These are phyloP conservation scores for Neoscytalidium dimidiatum DNA, from an alignment of 2,329 filamentous ascomycete species.

Conservation along the genomic window DNA sequence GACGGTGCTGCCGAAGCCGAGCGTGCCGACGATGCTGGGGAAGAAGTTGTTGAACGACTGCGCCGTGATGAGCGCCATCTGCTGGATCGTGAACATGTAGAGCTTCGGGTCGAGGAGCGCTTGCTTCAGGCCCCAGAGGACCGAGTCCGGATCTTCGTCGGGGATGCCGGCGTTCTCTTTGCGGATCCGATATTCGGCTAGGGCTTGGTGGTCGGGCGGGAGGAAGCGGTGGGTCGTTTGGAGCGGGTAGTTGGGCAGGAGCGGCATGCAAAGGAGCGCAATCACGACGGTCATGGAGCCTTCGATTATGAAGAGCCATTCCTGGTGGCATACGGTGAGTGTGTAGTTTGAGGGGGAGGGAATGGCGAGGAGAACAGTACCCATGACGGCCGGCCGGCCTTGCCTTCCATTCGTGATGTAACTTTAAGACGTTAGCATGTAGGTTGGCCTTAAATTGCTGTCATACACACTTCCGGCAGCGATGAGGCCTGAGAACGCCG, in stretches of 20 bases:
- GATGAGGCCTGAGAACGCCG: slow-evolving; percentile 56
- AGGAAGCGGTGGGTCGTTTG: background rate
- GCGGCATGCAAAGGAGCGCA: slow-evolving; percentile 34
- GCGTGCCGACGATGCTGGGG: slow-evolving; percentile 37
- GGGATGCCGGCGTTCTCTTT: slow-evolving; percentile 5
- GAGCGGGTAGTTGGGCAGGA: slow-evolving; percentile 37
- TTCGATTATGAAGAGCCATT: slow-evolving; percentile 38
- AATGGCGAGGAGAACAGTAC: background rate
- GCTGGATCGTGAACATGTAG: background rate
- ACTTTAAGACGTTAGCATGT: background rate
- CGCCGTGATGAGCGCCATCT: slow-evolving; percentile 25
- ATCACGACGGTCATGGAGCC: slow-evolving; percentile 38
- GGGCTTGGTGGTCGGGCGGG: background rate
- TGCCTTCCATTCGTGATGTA: slow-evolving; percentile 18
- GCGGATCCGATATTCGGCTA: slow-evolving; percentile 9
- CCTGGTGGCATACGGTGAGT: slow-evolving; percentile 24
- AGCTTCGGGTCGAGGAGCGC: background rate
- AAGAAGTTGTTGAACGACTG: slow-evolving; percentile 34
- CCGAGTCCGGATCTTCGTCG: background rate
- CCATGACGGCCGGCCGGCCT: slow-evolving; percentile 17
- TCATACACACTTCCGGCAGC: slow-evolving; percentile 53
- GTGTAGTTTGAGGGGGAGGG: background rate
- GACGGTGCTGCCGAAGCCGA: slow-evolving; percentile 37
- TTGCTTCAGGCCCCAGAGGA: background rate
- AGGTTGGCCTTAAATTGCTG: slow-evolving; percentile 23